phyloP scores from a whole-genome alignment of 805 yeast species.

The Kluyveromyces aestuarii region DNA sequence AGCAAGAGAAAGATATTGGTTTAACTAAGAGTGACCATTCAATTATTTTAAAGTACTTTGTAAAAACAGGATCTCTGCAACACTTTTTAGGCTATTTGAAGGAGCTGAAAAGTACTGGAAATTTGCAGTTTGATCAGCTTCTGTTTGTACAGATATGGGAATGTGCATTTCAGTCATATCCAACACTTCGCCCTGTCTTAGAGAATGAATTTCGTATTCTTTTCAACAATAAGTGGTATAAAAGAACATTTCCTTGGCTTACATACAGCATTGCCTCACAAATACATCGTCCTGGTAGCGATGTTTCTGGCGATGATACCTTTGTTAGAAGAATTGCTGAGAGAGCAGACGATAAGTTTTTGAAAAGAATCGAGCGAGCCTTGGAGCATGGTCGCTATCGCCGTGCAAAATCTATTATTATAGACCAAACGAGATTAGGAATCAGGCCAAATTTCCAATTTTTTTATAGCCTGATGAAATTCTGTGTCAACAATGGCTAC shows the following conservation, averaged over 20 bases:
- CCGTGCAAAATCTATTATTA: constrained; percentile 9
- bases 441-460: constrained; percentile 14
- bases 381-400: constrained; percentile 6
- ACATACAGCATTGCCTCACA: not conserved
- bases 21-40: constrained; percentile 11
- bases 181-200: constrained; percentile 13
- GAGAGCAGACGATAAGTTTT: constrained; percentile 9
- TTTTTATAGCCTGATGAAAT: constrained; percentile 12
- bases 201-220: constrained; percentile 16
- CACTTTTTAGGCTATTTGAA: constrained; percentile 13
- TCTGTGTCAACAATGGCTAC: constrained; percentile 11
- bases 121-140: constrained; percentile 2
- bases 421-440: constrained; percentile 17
- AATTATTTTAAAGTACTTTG: constrained; percentile 16
- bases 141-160: constrained; percentile 15
- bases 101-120: constrained; percentile 3
- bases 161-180: constrained; percentile 14
- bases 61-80: constrained; percentile 12
- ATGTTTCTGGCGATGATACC: constrained; percentile 1
- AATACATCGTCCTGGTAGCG: not conserved
- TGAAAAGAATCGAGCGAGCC: constrained; percentile 4
- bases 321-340: constrained; percentile 1
- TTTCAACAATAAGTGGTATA: constrained; percentile 7
- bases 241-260: constrained; percentile 9
- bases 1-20: constrained; percentile 9